Evolutionary conservation across 441 rosid genomes (phyloP).

Genomic region (Erodium texanum): DNA sequence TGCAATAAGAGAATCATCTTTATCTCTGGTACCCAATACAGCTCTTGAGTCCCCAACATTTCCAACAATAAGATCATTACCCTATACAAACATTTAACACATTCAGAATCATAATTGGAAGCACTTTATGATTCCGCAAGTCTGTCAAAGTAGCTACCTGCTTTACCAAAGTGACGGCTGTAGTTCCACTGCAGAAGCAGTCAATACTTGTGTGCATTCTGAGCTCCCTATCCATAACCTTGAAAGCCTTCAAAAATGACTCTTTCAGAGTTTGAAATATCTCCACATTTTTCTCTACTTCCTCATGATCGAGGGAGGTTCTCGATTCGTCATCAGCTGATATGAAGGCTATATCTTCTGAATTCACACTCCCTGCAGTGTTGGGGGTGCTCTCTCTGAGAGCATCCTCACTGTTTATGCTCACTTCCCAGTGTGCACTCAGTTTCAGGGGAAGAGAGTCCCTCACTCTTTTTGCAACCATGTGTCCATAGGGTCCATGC

Average conservation of each 20-base stretch:
- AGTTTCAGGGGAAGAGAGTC: slow-evolving; percentile 83
- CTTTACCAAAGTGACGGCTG: slow-evolving; percentile 91
- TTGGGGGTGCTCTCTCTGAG: slow-evolving; percentile 41
- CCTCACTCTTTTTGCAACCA: slow-evolving; percentile 92
- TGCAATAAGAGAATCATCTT: slow-evolving; percentile 55
- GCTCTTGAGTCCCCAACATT: slow-evolving; percentile 98
- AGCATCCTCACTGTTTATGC: slow-evolving; percentile 39
- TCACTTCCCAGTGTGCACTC: slow-evolving; percentile 75
- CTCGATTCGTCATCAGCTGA: slow-evolving; percentile 63
- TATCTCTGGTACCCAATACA: slow-evolving; percentile 66
- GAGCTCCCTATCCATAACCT: slow-evolving; percentile 89
- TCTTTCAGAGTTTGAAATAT: slow-evolving; percentile 62
- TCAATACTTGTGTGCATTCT: slow-evolving; percentile 54
- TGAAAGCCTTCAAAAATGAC: slow-evolving; percentile 82
- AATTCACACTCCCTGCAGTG: slow-evolving; percentile 39
- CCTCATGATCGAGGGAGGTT: slow-evolving; percentile 41
- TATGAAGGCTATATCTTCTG: slow-evolving; percentile 47
- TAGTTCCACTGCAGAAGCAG: slow-evolving; percentile 95
- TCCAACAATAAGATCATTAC: slow-evolving; percentile 71
- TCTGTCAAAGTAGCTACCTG: slow-evolving; percentile 42
- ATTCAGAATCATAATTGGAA: slow-evolving; percentile 3
- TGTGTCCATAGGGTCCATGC: slow-evolving; percentile 94
- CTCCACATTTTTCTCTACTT: slow-evolving; percentile 40
- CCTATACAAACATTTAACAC: slow-evolving; percentile 36
- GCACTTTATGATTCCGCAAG: slow-evolving; percentile 4